phyloP scores from a whole-genome alignment of 1,139 yeast species.

The Sugiyamaella novakii region DNA sequence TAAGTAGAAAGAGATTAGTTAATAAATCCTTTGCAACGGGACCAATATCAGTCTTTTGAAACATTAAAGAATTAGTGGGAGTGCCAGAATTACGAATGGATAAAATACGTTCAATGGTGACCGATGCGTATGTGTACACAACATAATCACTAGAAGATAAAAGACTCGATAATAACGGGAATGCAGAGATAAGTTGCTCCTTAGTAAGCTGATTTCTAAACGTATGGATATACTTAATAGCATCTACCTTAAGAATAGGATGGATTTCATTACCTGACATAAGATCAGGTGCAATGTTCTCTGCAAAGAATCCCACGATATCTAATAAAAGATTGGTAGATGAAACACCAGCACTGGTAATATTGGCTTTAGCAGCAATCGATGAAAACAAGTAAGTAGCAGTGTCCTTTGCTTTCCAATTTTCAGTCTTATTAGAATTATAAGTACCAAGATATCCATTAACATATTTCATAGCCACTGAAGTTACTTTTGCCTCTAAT shows the following conservation, averaged over 20 bases:
- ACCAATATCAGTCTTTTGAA: slow-evolving; percentile 70
- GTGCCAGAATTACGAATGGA: slow-evolving; percentile 57
- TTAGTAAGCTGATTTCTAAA: slow-evolving; percentile 93
- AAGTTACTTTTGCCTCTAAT: slow-evolving; percentile 73
- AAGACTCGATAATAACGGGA: slow-evolving; percentile 78
- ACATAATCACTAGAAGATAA: slow-evolving; percentile 65
- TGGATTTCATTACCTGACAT: slow-evolving; percentile 44
- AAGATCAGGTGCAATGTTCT: slow-evolving; percentile 80
- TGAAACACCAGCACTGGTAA: slow-evolving; percentile 85
- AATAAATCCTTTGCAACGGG: slow-evolving; percentile 58
- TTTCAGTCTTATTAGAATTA: slow-evolving; percentile 44
- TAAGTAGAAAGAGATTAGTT: slow-evolving; percentile 64
- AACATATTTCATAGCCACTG: slow-evolving; percentile 76
- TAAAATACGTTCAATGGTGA: slow-evolving; percentile 85
- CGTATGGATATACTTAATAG: slow-evolving; percentile 84
- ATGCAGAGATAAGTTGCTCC: slow-evolving; percentile 72
- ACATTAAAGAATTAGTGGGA: slow-evolving; percentile 45
- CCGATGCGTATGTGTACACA: slow-evolving; percentile 90
- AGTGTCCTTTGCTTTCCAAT: slow-evolving; percentile 86
- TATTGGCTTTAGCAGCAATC: slow-evolving; percentile 85
- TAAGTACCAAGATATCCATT: slow-evolving; percentile 62
- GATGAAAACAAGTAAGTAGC: slow-evolving; percentile 86
- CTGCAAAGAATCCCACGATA: slow-evolving; percentile 80
- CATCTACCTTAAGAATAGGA: slow-evolving; percentile 77
- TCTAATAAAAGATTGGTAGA: slow-evolving; percentile 83